phyloP scores from a whole-genome alignment of 768 basidiomycete genomes.

The Daedaleopsis nitida region DNA sequence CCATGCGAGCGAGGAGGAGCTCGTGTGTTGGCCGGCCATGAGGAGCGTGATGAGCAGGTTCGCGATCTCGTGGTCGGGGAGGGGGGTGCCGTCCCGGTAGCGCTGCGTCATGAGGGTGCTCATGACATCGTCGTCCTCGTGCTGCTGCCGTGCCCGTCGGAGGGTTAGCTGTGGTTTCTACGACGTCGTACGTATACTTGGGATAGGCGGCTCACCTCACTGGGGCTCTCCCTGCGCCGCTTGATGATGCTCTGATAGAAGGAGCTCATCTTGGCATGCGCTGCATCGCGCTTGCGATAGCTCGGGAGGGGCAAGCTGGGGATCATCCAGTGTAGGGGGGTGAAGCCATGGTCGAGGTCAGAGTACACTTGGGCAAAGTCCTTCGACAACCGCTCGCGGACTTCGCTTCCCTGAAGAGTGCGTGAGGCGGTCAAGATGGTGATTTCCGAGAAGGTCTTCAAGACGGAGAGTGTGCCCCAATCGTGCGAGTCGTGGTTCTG shows the following conservation, averaged over 20 bases:
- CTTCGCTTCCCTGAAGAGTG: conserved; percentile 92
- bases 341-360: conserved; percentile 95
- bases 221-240: conserved; percentile 58
- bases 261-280: conserved; percentile 90
- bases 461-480: conserved; percentile 78
- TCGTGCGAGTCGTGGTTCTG: conserved; percentile 69
- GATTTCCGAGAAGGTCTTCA: conserved; percentile 78
- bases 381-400: conserved; percentile 77
- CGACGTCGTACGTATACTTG: not conserved
- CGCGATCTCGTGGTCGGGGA: conserved; percentile 90
- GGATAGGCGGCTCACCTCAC: conserved; percentile 40
- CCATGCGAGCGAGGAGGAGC: conserved; percentile 92
- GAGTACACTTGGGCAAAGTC: conserved; percentile 82
- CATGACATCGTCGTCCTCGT: conserved; percentile 95
- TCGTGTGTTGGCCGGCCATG: conserved; percentile 99
- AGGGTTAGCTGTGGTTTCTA: conserved; percentile 12
- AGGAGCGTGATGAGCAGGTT: conserved; percentile 98
- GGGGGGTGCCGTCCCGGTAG: conserved; percentile 77
- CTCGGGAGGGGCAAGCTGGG: conserved; percentile 89
- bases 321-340: conserved; percentile 94
- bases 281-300: conserved; percentile 85
- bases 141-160: conserved; percentile 42
- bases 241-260: conserved; percentile 90
- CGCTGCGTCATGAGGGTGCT: conserved; percentile 79
- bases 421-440: conserved; percentile 94